Base-by-base conservation (phyloP, 345 rosid genomes). In the Aegle marmelos region DNA sequence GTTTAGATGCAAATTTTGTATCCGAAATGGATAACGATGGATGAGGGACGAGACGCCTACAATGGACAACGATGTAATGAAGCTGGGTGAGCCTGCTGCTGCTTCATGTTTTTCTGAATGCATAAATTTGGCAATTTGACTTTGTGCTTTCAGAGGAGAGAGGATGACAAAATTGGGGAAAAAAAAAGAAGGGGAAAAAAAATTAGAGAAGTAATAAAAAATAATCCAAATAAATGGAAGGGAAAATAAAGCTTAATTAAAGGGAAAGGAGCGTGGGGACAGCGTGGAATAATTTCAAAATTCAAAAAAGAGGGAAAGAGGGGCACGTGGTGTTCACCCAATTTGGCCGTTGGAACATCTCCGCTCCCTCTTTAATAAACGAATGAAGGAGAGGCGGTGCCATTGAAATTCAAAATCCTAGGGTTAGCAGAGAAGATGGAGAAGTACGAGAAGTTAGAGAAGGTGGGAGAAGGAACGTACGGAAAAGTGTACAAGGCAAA, bases 401-500 rank as follows among this genome's bases (percentile, higher is more conserved):
- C 5, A 31, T 11, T 31, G 41, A 21, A 58, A 58, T 59, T 36
- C 30, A 72, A 48, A 45, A 30, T 48, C 27, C 37, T 45, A 71
- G 74, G 74, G 74, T 71, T 53, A 8, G 24, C 22, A 64, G 50
- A 9, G 9, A 73, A 63, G 21, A 95, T 95, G 99, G 99, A 95
- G 37, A 95, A 95, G 76, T 95, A 95, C 76, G 99, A 95, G 90
- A 95, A 95, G 84, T 88, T 95, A 13, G 98, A 95, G 91, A 95
- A 95, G 85, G 94, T 95, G 0, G 99, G 99, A 2, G 99, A 95
- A 81, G 99, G 99, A 7, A 95, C 99, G 0, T 93, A 95, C 80
- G 99, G 99, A 0, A 95, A 95, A 77, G 99, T 93, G 1, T 95
- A 93, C 93, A 95, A 95, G 76, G 99, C 99, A 24, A 88, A 87